These are phyloP conservation scores for Stachybotrys chlorohalonatus DNA, from an alignment of 2,329 filamentous ascomycete species.

Conservation along the genomic window DNA sequence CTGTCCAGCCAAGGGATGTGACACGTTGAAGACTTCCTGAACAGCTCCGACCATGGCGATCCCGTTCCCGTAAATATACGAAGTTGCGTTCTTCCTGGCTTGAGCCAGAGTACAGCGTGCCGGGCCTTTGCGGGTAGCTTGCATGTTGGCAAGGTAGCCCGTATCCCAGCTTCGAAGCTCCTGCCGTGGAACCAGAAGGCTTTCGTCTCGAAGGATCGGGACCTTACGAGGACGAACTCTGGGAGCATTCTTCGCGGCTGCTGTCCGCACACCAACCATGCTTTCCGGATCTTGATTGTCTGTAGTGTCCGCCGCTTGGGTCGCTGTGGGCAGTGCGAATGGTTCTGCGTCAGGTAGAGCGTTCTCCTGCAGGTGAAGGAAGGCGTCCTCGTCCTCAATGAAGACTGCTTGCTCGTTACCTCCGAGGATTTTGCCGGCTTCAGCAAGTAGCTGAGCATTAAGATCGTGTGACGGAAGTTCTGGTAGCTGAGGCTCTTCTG, in stretches of 20 bases:
- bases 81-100: conserved; percentile 27
- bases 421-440: no score
- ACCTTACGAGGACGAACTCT: no score
- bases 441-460: not conserved
- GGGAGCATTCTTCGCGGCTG: no score
- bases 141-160: conserved; percentile 48
- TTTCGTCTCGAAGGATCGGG: no score
- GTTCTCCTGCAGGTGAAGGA: conserved; percentile 27
- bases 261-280: no score
- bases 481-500: conserved; percentile 34
- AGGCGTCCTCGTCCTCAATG: conserved; percentile 18
- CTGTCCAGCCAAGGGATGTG: conserved; percentile 33
- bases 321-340: conserved; percentile 11
- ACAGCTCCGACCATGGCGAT: conserved; percentile 21
- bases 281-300: not conserved
- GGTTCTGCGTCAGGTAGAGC: conserved; percentile 27
- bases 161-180: conserved; percentile 23
- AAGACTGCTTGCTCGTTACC: no score
- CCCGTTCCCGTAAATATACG: conserved; percentile 21
- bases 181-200: no score
- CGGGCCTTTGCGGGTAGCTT: conserved; percentile 16
- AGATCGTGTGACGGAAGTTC: conserved; percentile 15
- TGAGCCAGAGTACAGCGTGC: conserved; percentile 19
- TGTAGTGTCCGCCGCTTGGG: not conserved
- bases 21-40: conserved; percentile 14